A percentile compares a stretch with the other conserved stretches of the same genome.
phyloP scores from a whole-genome alignment of 176 grass and related monocot species.

The Thinopyrum elongatum region DNA sequence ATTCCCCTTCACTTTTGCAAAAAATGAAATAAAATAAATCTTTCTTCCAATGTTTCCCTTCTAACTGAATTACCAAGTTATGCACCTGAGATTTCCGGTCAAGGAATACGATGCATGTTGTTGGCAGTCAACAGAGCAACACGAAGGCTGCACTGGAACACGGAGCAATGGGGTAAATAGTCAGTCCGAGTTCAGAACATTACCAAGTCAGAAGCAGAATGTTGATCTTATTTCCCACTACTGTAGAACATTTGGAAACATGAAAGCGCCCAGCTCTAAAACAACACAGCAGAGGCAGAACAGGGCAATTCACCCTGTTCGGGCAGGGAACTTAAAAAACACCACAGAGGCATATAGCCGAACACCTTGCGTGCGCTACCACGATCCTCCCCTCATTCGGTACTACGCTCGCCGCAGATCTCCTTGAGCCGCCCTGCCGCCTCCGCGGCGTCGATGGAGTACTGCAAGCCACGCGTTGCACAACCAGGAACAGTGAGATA shows the following conservation, averaged over 20 bases:
- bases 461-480: constrained; percentile 43
- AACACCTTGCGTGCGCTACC: constrained; percentile 22
- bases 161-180: background rate
- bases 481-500: background rate
- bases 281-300: background rate
- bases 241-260: background rate
- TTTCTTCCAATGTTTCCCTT: too few species aligned
- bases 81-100: background rate
- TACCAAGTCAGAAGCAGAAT: background rate
- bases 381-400: background rate
- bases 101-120: background rate
- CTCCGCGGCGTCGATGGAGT: constrained; percentile 60
- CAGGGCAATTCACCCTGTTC: background rate
- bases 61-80: too few species aligned
- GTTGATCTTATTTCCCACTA: constrained; percentile 14
- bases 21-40: too few species aligned
- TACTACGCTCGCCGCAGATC: constrained; percentile 11
- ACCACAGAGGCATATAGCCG: constrained; percentile 14
- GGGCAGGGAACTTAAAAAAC: background rate
- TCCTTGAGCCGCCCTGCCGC: constrained; percentile 54
- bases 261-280: background rate
- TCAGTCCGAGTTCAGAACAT: background rate
- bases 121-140: background rate
- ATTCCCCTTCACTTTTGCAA: too few species aligned
- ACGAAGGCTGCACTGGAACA: background rate